Evolutionary conservation across 441 rosid species (phyloP), one percentile per base, ranked within the genome.

Genomic region (Euphorbia corollata): DNA sequence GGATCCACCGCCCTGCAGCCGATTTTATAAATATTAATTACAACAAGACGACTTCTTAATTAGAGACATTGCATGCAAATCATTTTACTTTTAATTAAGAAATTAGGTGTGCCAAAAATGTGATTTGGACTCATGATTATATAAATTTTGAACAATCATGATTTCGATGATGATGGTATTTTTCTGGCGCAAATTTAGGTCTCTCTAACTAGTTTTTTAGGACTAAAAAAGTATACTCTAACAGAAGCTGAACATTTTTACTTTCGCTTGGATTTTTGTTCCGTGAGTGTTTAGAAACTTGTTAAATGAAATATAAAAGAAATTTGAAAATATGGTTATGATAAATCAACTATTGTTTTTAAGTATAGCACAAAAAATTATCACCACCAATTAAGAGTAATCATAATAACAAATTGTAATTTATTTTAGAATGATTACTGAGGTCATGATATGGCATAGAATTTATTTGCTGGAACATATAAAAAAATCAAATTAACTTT

Each of bases 81-180:
- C 57, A 20, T 54, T 19, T n/a, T 43, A 61, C 65, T 65, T 66
- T 70, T 51, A 51, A 36, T 5, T 64, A 67, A 54, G 18, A 23
- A 68, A 53, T 57, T 68, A 39, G 70, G 59, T 19, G 54, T 2
- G 66, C 55, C 27, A 65, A 57, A 65, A 57, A 75, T 51, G 58
- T 57, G 64, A 45, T 61, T 43, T 53, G 9, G 2, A 0, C 38
- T 64, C 15, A 23, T 23, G 19, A 54, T 54, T 54, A 22, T 19
- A 54, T 20, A 54, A 19, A 54, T 19, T 6, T 8, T 20, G 23
- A 54, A 54, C 19, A 3, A 54, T 54, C 57, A 53, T 53, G 10
- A 18, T 53, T 2, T 4, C 6, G 57, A 18, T 19, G 12, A 20
- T 20, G 8, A 30, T 10, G 22, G 45, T 20, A 9, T 63, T 54